A percentile compares a stretch with the other conserved stretches of the same genome.
phyloP scores from a whole-genome alignment of 2,329 filamentous ascomycete species.

The Clarireedia monteithiana region DNA sequence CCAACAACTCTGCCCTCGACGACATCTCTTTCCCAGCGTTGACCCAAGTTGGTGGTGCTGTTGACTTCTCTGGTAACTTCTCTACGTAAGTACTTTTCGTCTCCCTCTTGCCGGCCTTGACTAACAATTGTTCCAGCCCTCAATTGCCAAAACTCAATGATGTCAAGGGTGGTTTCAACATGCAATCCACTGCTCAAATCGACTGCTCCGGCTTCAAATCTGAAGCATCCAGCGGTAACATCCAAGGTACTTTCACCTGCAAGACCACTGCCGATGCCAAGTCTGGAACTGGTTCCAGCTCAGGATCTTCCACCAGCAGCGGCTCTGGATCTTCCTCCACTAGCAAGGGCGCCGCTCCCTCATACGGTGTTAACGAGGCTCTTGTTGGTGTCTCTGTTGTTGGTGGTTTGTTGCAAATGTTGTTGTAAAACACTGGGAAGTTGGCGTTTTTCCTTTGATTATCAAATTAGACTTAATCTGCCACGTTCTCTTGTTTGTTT shows the following conservation, averaged over 20 bases:
- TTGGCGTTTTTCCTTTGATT: constrained; percentile 29
- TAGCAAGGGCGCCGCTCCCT: constrained; percentile 32
- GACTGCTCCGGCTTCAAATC: constrained; percentile 23
- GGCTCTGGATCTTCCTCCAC: constrained; percentile 23
- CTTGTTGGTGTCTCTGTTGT: constrained; percentile 36
- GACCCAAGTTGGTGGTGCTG: constrained; percentile 64
- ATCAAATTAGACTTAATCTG: constrained; percentile 31
- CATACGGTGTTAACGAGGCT: constrained; percentile 31
- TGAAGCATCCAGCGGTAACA: constrained; percentile 30
- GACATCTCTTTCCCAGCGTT: constrained; percentile 64
- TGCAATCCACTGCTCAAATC: constrained; percentile 31
- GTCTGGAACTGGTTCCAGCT: constrained; percentile 28
- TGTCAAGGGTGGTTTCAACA: constrained; percentile 65
- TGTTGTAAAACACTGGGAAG: constrained; percentile 35
- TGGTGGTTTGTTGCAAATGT: constrained; percentile 37
- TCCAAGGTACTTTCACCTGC: constrained; percentile 41
- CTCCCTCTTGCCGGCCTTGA: background rate
- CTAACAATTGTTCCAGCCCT: constrained; percentile 46
- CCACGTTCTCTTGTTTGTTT: constrained; percentile 28
- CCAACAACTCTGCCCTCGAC: constrained; percentile 76
- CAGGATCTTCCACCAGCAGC: constrained; percentile 20
- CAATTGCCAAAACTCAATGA: constrained; percentile 57
- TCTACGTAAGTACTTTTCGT: constrained; percentile 53
- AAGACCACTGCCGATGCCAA: constrained; percentile 20
- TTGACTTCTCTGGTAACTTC: constrained; percentile 82